phyloP scores from a whole-genome alignment of 805 yeast species.

The Sugiyamaella qingdaonensis region DNA sequence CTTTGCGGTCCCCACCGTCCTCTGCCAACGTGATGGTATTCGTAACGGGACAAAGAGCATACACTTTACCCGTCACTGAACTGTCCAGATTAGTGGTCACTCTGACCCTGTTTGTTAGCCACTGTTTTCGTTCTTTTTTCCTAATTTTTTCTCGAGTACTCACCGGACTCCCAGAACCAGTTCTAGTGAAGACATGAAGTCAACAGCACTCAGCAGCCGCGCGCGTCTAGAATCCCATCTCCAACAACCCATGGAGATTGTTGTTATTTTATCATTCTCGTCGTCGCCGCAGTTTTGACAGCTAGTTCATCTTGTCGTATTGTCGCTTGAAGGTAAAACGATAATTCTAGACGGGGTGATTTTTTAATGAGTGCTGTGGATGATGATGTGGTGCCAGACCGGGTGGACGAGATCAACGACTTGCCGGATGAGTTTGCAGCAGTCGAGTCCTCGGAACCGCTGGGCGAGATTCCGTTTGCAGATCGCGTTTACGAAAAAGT shows the following conservation, averaged over 20 bases:
- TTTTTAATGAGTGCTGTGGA: constrained; percentile 6
- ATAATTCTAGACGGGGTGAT: no score
- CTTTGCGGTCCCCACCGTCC: constrained; percentile 10
- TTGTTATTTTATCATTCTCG: no score
- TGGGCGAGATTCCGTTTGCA: constrained; percentile 16
- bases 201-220: neutral
- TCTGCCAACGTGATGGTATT: constrained; percentile 40
- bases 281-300: no score
- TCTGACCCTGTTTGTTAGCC: constrained; percentile 38
- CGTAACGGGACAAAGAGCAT: constrained; percentile 50
- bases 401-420: constrained; percentile 4
- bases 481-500: constrained; percentile 20
- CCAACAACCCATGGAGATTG: no score
- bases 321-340: no score
- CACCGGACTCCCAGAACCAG: constrained; percentile 17
- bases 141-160: neutral
- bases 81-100: constrained; percentile 58
- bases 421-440: constrained; percentile 21
- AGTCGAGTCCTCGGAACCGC: constrained; percentile 18
- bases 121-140: constrained; percentile 25
- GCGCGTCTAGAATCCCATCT: no score
- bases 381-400: constrained; percentile 4
- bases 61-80: constrained; percentile 56
- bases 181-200: constrained; percentile 15
- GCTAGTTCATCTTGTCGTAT: neutral